These are phyloP conservation scores for Betula pendula DNA, from an alignment of 306 rosid species.

Conservation along the genomic window DNA sequence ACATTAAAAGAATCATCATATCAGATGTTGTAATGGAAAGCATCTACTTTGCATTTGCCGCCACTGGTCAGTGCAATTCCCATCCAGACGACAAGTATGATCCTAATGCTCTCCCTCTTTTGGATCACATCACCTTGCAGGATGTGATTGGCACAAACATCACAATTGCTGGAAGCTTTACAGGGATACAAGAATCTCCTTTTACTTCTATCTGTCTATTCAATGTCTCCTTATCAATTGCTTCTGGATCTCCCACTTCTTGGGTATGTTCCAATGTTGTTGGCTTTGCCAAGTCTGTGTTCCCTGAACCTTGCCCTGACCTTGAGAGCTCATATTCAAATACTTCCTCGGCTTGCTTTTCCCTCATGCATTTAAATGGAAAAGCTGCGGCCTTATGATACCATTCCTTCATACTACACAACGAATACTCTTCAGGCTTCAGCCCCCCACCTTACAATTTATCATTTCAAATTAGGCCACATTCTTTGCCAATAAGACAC, in stretches of 20 bases:
- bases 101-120: constrained; percentile 74
- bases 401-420: constrained; percentile 36
- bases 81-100: constrained; percentile 89
- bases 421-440: constrained; percentile 26
- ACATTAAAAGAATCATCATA: constrained; percentile 57
- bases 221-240: constrained; percentile 62
- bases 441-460: constrained; percentile 28
- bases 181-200: constrained; percentile 81
- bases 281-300: constrained; percentile 73
- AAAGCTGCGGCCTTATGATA: constrained; percentile 53
- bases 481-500: constrained; percentile 75
- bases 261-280: constrained; percentile 83
- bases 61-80: constrained; percentile 71
- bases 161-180: constrained; percentile 72
- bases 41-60: constrained; percentile 54
- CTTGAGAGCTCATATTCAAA: constrained; percentile 44
- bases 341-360: constrained; percentile 59
- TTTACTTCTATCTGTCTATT: constrained; percentile 76
- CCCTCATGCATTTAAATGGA: constrained; percentile 40
- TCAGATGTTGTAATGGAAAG: constrained; percentile 59
- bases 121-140: constrained; percentile 63
- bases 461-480: constrained; percentile 45
- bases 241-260: constrained; percentile 46
- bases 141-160: constrained; percentile 67
- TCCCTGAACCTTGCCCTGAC: constrained; percentile 74